Conservation (phyloP, 352 stramenopile genomes). For the Globisporangium mamillatum region DNA sequence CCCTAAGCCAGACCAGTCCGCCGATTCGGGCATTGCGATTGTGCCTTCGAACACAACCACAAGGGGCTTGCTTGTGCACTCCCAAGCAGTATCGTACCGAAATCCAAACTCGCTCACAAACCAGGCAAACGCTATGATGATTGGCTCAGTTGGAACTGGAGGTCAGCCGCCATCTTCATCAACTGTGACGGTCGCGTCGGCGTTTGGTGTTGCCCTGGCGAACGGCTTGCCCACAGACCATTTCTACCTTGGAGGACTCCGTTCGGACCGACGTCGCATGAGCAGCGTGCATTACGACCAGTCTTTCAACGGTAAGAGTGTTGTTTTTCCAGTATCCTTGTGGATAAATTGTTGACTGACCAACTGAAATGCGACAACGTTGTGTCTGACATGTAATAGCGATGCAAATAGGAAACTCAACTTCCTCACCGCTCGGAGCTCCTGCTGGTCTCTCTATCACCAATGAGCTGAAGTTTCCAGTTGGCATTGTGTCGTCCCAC, state of each 20-base stretch:
- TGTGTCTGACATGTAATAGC: not conserved
- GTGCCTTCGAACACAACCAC: slow-evolving; percentile 44
- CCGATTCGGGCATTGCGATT: slow-evolving; percentile 42
- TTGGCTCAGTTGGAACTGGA: slow-evolving; percentile 15
- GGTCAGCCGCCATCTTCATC: slow-evolving; percentile 22
- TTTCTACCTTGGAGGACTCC: slow-evolving; percentile 33
- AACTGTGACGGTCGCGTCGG: slow-evolving; percentile 52
- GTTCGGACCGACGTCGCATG: slow-evolving; percentile 41
- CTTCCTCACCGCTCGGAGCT: not conserved
- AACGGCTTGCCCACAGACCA: slow-evolving; percentile 27
- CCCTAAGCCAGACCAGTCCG: slow-evolving; percentile 37
- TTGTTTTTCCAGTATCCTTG: not conserved
- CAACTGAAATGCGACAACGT: not conserved
- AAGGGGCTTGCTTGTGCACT: slow-evolving; percentile 31
- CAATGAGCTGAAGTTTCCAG: slow-evolving; percentile 24
- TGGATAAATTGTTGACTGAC: not conserved
- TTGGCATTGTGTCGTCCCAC: slow-evolving; percentile 46
- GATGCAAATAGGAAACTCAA: slow-evolving; percentile 12
- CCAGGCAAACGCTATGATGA: slow-evolving; percentile 21
- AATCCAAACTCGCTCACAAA: slow-evolving; percentile 24
- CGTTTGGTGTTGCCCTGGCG: slow-evolving; percentile 25
- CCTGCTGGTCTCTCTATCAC: not conserved
- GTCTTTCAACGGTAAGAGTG: slow-evolving; percentile 28
- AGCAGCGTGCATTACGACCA: slow-evolving; percentile 62
- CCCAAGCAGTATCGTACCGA: slow-evolving; percentile 18